Percentiles rank a stretch among this genome's conserved stretches.
Evolutionary conservation across 2,329 filamentous ascomycete genomes (phyloP).

Genomic region (Pestalotiopsis sp.): DNA sequence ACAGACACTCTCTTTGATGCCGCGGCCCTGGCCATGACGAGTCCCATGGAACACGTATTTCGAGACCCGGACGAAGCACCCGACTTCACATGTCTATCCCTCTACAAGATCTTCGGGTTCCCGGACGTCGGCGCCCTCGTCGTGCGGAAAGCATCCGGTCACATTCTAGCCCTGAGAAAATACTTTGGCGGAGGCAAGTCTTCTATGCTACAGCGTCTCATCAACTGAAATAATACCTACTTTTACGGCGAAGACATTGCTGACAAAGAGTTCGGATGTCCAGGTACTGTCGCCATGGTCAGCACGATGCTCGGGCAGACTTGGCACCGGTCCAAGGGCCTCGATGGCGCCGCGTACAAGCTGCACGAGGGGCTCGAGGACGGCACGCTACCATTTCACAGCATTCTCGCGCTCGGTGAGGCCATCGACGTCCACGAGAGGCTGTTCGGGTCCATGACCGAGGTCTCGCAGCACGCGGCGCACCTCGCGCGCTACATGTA

Average conservation of each 20-base stretch:
- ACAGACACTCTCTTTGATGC: conserved; percentile 59
- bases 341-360: conserved; percentile 36
- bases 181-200: conserved; percentile 65
- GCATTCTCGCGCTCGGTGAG: conserved; percentile 63
- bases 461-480: conserved; percentile 60
- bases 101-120: conserved; percentile 71
- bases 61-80: conserved; percentile 53
- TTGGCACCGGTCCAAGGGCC: conserved; percentile 21
- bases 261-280: no score
- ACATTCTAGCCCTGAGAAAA: conserved; percentile 55
- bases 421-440: conserved; percentile 59
- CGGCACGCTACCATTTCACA: conserved; percentile 68
- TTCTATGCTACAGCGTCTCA: background rate
- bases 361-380: conserved; percentile 68
- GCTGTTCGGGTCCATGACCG: conserved; percentile 61
- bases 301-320: conserved; percentile 45
- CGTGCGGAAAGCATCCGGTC: conserved; percentile 57
- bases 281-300: conserved; percentile 63
- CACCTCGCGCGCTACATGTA: conserved; percentile 55
- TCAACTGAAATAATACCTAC: no score
- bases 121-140: conserved; percentile 66
- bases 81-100: conserved; percentile 63
- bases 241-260: no score
- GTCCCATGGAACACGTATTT: conserved; percentile 54
- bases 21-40: conserved; percentile 67